Base-by-base conservation (phyloP, 2,329 filamentous ascomycete genomes). In the Fusarium palustre region DNA sequence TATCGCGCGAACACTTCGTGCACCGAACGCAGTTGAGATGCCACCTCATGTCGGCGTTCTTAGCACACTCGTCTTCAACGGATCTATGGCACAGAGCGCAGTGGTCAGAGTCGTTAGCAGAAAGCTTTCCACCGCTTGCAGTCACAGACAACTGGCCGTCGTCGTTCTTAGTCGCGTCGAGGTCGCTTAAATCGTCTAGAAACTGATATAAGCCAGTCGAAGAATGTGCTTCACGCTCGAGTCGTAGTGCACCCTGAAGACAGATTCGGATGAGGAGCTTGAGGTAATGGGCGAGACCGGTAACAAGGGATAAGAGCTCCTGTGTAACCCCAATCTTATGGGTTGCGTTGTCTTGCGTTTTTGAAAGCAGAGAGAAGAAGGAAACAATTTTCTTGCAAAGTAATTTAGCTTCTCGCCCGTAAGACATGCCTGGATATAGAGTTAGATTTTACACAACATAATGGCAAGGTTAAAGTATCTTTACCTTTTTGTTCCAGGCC, bases 301-400 rank as follows among this genome's bases (percentile, higher is more conserved):
- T 99, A 55, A 99, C 96, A 10, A 99, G 86, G 9, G 95, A 97
- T n/a, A 99, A 82, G n/a, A 99, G 86, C 78, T 99, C 96, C 79
- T 99, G 96, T 11, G 96, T 99, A 33, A 99, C 96, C 43, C 96
- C 96, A 42, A 98, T 88, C 77, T 97, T 96, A 60, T 93, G 88
- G 38, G 92, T 90, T n/a, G 91, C 92, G 11, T 90, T 93, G 76
- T 97, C 94, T 77, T 98, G 95, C 2, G 94, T 96, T 79, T 97
- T 97, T 8, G 95, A 97, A 11, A 99, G 85, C 20, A 99, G 84
- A 15, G 94, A 94, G 79, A 99, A 99, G 84, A 99, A 99, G 28
- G 95, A 93, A 8, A 99, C 96, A 56, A 99, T 97, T 81, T 99
- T 99, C 81, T 99, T 99, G 85, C 96, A 99, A n/a, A 99, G 88